phyloP scores from a whole-genome alignment of 441 rosid genomes.

The Manihot esculenta region DNA sequence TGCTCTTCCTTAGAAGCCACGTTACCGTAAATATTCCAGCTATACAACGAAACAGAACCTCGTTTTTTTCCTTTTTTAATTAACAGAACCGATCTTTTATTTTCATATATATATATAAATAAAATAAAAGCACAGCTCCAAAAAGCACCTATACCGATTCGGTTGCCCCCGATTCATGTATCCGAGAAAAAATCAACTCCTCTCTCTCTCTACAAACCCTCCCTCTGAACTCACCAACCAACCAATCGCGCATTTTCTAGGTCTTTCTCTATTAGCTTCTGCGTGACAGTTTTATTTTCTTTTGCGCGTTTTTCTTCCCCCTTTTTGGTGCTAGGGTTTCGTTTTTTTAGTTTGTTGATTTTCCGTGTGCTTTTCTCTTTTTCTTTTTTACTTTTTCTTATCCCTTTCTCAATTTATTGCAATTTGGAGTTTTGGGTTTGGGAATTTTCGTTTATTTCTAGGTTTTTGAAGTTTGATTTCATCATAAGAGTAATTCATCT shows the following conservation, averaged over 20 bases:
- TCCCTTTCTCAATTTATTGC: too few relatives aligned
- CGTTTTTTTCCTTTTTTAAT: too few relatives aligned
- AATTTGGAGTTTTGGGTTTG: too few relatives aligned
- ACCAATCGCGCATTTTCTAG: neutral
- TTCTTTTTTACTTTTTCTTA: neutral
- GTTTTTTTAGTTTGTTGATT: too few relatives aligned
- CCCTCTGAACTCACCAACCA: neutral
- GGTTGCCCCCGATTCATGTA: conserved; percentile 14
- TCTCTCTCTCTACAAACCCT: neutral
- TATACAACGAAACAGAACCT: too few relatives aligned
- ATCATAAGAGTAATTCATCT: neutral
- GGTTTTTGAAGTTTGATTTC: neutral
- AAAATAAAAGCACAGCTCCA: neutral
- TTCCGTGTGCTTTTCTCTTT: neutral
- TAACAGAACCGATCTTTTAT: too few relatives aligned
- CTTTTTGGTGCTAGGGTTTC: neutral
- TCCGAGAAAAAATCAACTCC: conserved; percentile 6
- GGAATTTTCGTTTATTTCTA: neutral
- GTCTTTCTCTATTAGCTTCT: neutral
- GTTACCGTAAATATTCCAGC: too few relatives aligned
- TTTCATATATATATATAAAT: neutral
- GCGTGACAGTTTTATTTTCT: neutral
- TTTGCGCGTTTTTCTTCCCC: neutral
- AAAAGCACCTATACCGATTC: neutral
- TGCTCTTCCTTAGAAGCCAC: too few relatives aligned